A percentile compares a stretch with the other conserved stretches of the same genome.
These are phyloP conservation scores for Garcia nutans DNA, from an alignment of 345 rosid species.

Conservation along the genomic window DNA sequence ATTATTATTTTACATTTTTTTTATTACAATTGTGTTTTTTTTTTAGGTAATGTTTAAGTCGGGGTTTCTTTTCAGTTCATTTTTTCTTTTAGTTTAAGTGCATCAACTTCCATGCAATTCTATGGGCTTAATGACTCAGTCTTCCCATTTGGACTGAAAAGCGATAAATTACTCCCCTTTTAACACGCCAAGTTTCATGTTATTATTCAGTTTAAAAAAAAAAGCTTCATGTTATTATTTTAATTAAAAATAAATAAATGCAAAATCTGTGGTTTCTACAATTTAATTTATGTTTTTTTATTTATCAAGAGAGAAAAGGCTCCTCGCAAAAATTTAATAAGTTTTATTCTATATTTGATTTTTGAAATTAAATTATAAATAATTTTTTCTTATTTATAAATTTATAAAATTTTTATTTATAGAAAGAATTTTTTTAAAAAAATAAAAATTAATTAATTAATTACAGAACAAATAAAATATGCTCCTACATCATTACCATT, in stretches of 20 bases:
- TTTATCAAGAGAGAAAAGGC: too few species aligned
- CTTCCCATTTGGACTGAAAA: not conserved
- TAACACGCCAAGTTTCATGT: not conserved
- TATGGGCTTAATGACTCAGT: conserved; percentile 14
- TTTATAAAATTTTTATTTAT: too few species aligned
- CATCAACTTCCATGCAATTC: conserved; percentile 13
- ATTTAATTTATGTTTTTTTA: not conserved
- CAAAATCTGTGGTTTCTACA: not conserved
- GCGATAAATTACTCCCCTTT: not conserved
- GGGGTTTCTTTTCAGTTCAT: not conserved
- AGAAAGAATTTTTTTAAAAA: too few species aligned
- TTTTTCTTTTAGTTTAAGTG: not conserved
- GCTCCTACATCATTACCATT: too few species aligned
- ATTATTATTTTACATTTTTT: too few species aligned
- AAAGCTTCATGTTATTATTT: not conserved
- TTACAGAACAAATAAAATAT: too few species aligned
- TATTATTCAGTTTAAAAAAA: too few species aligned
- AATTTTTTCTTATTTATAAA: too few species aligned
- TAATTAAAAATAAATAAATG: not conserved
- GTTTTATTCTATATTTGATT: too few species aligned
- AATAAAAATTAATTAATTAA: too few species aligned
- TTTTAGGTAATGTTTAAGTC: not conserved
- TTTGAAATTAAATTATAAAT: too few species aligned
- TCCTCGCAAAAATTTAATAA: too few species aligned
- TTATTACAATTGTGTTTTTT: not conserved